Evolutionary conservation across 148 eudicot genomes (phyloP).

Genomic region (Chenopodium quinoa): DNA sequence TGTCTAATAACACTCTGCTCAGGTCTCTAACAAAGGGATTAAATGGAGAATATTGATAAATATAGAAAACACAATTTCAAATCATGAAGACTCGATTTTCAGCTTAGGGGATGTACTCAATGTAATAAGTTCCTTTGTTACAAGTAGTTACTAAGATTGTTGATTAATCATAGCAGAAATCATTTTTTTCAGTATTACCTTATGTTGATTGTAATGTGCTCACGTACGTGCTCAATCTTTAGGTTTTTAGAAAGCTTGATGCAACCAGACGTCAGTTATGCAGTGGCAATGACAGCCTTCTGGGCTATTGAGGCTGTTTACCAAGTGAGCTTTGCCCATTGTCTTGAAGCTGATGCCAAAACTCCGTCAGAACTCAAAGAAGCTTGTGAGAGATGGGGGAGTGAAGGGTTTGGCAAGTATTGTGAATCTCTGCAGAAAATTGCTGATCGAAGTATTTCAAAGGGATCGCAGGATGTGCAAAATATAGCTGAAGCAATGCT

Average conservation of each 20-base stretch:
- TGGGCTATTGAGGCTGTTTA: slow-evolving; percentile 72
- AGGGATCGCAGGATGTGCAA: slow-evolving; percentile 43
- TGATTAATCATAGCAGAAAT: neutral
- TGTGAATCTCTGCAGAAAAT: slow-evolving; percentile 51
- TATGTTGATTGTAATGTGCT: neutral
- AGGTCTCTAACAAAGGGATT: neutral
- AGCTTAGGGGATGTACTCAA: too few relatives aligned
- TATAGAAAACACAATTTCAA: neutral
- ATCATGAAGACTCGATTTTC: neutral
- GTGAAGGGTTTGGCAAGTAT: slow-evolving; percentile 56
- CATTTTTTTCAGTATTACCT: neutral
- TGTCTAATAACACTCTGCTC: neutral
- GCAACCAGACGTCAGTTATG: slow-evolving; percentile 46
- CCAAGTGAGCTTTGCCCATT: slow-evolving; percentile 72
- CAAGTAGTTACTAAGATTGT: neutral
- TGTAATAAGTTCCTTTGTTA: too few relatives aligned
- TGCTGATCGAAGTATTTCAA: slow-evolving; percentile 43
- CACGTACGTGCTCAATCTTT: slow-evolving; percentile 10
- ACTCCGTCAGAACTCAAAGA: slow-evolving; percentile 61
- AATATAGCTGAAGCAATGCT: slow-evolving; percentile 59
- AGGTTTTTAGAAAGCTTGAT: slow-evolving; percentile 70
- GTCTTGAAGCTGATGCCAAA: slow-evolving; percentile 54
- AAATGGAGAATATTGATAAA: neutral
- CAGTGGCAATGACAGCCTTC: slow-evolving; percentile 58
- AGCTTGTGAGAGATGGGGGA: slow-evolving; percentile 75